Evolutionary conservation across 345 rosid species (phyloP), one percentile per base, ranked within the genome.

Genomic region (Bretschneidera sinensis): DNA sequence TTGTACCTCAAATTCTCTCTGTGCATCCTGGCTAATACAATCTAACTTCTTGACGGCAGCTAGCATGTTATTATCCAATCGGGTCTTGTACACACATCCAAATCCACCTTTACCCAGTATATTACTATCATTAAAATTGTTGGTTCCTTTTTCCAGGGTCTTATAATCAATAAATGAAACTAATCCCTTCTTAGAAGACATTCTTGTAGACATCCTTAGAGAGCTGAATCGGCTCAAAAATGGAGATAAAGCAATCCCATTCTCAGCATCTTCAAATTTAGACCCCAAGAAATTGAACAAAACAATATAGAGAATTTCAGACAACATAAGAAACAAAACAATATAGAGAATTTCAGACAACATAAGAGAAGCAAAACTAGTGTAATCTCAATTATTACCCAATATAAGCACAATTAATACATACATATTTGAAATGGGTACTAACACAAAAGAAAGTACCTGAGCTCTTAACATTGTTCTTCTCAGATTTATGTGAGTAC

Each of bases 11-110:
- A 83, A 90, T 66, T 85, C 97, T 65, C 59, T 82, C 0, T 76
- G 60, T 5, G 87, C 97, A 74, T 86, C 97, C 18, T 80, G 87
- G 71, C 49, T 81, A 48, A 24, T 71, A 67, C 92, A 88, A 63
- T 90, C 80, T 56, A 86, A 72, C 68, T 88, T 94, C 83, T 94
- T 94, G 48, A 94, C 96, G 13, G 99, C 97, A 59, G 84, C 87
- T 51, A 23, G 60, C 57, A 71, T 60, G 67, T 67, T 72, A 67
- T 82, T 79, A 0, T 90, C 97, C 71, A 94, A 60, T 9, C 61
- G 68, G 55, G 91, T 92, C 68, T 76, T 76, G 66, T 86, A 94
- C 54, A 94, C 99, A 63, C 81, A 76, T 43, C 97, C 99, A 67
- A 94, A 94, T 66, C 89, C 99, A 23, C 99, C 99, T 70, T 70